Base-by-base conservation (phyloP, 2,329 filamentous ascomycete species). In the Grosmannia penicillata region DNA sequence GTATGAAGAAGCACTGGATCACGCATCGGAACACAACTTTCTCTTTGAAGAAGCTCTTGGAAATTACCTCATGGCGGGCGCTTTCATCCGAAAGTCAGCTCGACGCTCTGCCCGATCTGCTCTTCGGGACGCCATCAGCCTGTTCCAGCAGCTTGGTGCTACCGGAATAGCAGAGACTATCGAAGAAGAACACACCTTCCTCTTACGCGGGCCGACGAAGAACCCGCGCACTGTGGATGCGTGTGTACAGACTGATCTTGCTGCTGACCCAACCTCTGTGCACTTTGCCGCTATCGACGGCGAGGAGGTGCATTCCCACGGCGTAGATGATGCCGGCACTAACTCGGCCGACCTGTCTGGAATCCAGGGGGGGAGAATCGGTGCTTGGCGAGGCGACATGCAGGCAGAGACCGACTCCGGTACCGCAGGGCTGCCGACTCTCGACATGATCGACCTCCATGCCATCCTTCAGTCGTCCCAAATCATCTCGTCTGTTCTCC, bases 361-460 rank as follows among this genome's bases (percentile, higher is more conserved):
- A 37, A 58, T 63, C 7, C 70, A 65, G 47, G 72, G 70, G 33
- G 72, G 73, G 37, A 64, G 70, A 27, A 72, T 76, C 52, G 70
- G 70, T 30, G 70, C 68, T n/a, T 78, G 74, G 74, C 65, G 72
- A 47, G 71, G 71, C 14, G 68, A 70, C 10, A 74, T 73, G 58
- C 60, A 67, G 33, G 66, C 68, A 6, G 72, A 75, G 45, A 63
- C 70, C 17, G 43, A 45, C 5, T 17, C 33, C 1, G 45, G 42
- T 2, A 71, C 70, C 3, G 72, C 64, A 26, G 76, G 78, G 10
- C 64, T 86, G 42, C 79, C 80, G 29, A 76, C 80, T 22, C 67
- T 89, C 38, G 82, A 89, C 58, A 86, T 89, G 77, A 77, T 89
- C 51, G 82, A 87, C 54, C 57, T 87, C 44, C 78, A 82, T 30